Conservation (phyloP, 2,329 filamentous ascomycete species). For the Calonectria pseudoturangicola region DNA sequence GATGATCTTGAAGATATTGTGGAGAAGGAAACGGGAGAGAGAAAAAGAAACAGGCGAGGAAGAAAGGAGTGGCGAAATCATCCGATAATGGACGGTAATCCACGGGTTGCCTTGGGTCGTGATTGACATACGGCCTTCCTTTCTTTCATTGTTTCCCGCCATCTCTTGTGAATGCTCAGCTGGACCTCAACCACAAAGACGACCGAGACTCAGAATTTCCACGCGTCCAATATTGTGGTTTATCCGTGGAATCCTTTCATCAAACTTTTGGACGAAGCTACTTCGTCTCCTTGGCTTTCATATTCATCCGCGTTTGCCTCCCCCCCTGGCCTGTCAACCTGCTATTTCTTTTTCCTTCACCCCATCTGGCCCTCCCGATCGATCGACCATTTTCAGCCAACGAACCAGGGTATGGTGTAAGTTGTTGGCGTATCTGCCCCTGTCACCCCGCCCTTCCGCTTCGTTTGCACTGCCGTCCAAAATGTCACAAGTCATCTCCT, state of each 20-base stretch:
- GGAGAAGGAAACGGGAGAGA: conserved; percentile 25
- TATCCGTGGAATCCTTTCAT: conserved; percentile 30
- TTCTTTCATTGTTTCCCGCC: conserved; percentile 53
- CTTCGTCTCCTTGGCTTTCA: conserved; percentile 5
- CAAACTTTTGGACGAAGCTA: conserved; percentile 4
- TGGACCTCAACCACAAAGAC: conserved; percentile 37
- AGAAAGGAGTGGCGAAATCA: conserved; percentile 43
- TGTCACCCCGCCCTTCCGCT: conserved; percentile 35
- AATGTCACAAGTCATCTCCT: conserved; percentile 56
- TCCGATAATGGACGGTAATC: conserved; percentile 48
- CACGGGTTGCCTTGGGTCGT: conserved; percentile 43
- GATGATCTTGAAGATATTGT: conserved; percentile 32
- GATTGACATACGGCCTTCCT: conserved; percentile 39
- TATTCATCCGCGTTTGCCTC: conserved; percentile 19
- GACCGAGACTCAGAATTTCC: conserved; percentile 5
- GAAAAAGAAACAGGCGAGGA: conserved; percentile 20
- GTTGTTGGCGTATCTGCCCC: conserved; percentile 32
- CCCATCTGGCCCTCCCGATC: conserved; percentile 31
- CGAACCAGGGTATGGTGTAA: conserved; percentile 37
- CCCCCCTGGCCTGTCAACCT: not conserved
- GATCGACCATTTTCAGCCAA: conserved; percentile 30
- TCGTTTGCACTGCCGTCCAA: conserved; percentile 49
- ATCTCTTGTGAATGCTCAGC: conserved; percentile 46
- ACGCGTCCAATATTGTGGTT: not conserved
- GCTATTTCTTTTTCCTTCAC: conserved; percentile 27